Evolutionary conservation across 768 basidiomycete species (phyloP).

Genomic region (Lenzites betulinus): DNA sequence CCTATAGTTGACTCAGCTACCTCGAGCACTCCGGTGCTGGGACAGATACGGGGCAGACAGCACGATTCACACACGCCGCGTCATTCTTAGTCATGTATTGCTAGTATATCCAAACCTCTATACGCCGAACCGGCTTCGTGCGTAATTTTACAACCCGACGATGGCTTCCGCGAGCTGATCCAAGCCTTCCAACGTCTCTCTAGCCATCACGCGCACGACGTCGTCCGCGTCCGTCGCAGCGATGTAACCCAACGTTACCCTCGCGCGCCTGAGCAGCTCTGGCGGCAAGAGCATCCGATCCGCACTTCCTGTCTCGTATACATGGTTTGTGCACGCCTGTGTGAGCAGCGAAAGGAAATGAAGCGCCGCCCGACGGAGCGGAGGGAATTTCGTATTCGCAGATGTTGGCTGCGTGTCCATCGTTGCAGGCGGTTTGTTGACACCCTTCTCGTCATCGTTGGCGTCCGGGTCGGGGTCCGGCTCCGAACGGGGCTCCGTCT

Average conservation of each 20-base stretch:
- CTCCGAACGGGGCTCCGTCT: not conserved
- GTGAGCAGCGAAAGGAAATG: conserved; percentile 75
- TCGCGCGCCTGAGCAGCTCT: conserved; percentile 49
- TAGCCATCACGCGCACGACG: conserved; percentile 74
- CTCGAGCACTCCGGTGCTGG: conserved; percentile 62
- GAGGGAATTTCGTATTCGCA: conserved; percentile 65
- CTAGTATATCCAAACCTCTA: not conserved
- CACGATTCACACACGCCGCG: not conserved
- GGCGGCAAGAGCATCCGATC: conserved; percentile 35
- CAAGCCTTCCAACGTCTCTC: conserved; percentile 61
- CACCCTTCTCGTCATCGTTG: not conserved
- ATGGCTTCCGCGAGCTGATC: conserved; percentile 50
- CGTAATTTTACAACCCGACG: conserved; percentile 35
- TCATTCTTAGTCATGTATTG: not conserved
- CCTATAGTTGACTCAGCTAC: conserved; percentile 85
- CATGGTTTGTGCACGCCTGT: conserved; percentile 54
- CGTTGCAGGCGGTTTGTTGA: conserved; percentile 23
- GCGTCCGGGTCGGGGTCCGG: conserved; percentile 1
- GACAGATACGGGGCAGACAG: conserved; percentile 92
- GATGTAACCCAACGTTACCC: conserved; percentile 68
- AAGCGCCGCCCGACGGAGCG: conserved; percentile 83
- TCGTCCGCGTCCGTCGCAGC: conserved; percentile 70
- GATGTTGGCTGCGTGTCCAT: conserved; percentile 64
- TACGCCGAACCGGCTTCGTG: not conserved
- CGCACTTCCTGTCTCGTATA: conserved; percentile 45